Percentiles rank a stretch among this genome's conserved stretches.
Conservation (phyloP, 768 basidiomycete genomes). For the Russula compacta region DNA sequence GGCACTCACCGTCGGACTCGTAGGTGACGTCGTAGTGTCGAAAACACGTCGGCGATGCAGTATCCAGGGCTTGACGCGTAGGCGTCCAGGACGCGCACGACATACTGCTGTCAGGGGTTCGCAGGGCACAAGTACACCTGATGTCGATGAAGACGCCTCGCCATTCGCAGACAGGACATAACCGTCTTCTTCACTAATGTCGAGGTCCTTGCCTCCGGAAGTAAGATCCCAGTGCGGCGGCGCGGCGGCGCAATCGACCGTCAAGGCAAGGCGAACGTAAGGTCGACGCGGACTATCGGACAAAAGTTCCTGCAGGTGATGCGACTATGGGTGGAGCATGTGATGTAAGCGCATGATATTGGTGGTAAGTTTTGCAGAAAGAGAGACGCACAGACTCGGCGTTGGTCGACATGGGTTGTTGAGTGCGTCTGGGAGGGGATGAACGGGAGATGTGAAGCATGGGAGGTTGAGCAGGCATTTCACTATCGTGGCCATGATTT, state of each 20-base stretch:
- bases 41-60: slow-evolving; percentile 13
- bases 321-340: too few species aligned
- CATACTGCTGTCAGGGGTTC: slow-evolving; percentile 3
- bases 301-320: background rate
- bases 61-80: slow-evolving; percentile 1
- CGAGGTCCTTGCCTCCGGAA: background rate
- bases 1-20: slow-evolving; percentile 5
- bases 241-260: background rate
- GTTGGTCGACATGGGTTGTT: background rate
- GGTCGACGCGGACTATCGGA: background rate
- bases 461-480: background rate
- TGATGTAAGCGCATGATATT: background rate
- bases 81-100: slow-evolving; percentile 5
- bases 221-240: slow-evolving; percentile 2
- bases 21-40: background rate
- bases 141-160: background rate
- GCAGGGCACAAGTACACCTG: slow-evolving; percentile 5
- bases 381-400: background rate
- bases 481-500: background rate
- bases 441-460: background rate
- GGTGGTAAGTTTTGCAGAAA: background rate
- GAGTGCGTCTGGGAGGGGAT: background rate
- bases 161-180: slow-evolving; percentile 16
- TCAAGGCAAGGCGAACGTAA: slow-evolving; percentile 4
- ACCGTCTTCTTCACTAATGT: slow-evolving; percentile 19